Evolutionary conservation across 2,329 filamentous ascomycete species (phyloP).

Genomic region (Diplocarpon rosae): DNA sequence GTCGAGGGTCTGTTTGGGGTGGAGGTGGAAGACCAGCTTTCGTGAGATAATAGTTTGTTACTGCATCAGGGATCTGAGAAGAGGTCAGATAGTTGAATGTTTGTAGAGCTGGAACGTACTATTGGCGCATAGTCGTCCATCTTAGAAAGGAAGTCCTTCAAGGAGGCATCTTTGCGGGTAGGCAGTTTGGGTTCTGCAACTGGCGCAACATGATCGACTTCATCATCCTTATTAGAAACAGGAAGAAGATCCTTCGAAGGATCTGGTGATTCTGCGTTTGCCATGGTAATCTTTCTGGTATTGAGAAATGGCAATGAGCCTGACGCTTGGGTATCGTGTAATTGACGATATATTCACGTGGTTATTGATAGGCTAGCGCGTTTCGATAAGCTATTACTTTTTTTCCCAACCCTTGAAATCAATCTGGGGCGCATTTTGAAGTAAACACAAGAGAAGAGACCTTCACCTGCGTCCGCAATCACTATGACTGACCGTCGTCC

Average conservation of each 20-base stretch:
- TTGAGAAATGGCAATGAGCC: not conserved
- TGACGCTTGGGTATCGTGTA: not conserved
- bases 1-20: constrained; percentile 77
- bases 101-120: constrained; percentile 41
- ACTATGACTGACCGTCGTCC: constrained; percentile 47
- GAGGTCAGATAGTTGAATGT: constrained; percentile 6
- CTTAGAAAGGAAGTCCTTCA: constrained; percentile 87
- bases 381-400: constrained; percentile 1
- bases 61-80: constrained; percentile 81
- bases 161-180: constrained; percentile 79
- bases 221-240: constrained; percentile 20
- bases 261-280: constrained; percentile 25
- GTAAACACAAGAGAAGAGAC: constrained; percentile 18
- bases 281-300: constrained; percentile 14
- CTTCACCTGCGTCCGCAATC: constrained; percentile 12
- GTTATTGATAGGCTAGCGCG: not conserved
- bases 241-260: constrained; percentile 24
- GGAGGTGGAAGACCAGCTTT: constrained; percentile 89
- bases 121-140: constrained; percentile 99
- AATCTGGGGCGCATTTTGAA: constrained; percentile 17
- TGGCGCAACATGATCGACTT: constrained; percentile 36
- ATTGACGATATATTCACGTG: not conserved
- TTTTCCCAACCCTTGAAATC: constrained; percentile 7
- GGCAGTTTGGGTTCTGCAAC: constrained; percentile 52
- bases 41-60: constrained; percentile 96